Base-by-base conservation (phyloP, 2,329 filamentous ascomycete genomes). In the Aspergillus sp. region DNA sequence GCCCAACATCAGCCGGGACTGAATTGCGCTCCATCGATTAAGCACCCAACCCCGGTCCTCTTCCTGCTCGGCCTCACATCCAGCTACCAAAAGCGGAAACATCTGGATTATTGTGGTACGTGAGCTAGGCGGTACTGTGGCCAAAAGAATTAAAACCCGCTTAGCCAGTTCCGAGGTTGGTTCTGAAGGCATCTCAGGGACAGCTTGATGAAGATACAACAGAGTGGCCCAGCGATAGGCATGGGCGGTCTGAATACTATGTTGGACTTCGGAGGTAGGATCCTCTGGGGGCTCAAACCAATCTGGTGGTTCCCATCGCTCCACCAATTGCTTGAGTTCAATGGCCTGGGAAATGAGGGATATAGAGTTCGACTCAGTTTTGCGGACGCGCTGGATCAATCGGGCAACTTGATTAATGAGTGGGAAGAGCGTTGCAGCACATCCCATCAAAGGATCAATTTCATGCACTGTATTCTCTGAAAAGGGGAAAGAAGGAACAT, bases 391-490 rank as follows among this genome's bases (percentile, higher is more conserved):
- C 54, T 86, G 82, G n/a, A 89, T 84, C 3, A 90, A 77, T 59
- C 84, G 84, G 3, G 86, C 87, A 21, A 86, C 86, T 19, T 82
- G 81, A 11, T 87, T 85, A 59, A 90, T 88, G 1, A 89, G 75
- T 1, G 87, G 88, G 65, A 90, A 90, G 0, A 90, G 77, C 0
- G 85, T 86, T 33, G 80, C 78, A 6, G 87, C 87, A 64, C 86
- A 88, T 11, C 88, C 88, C 85, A 90, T 87, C 31, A 90, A 72
- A 4, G 87, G 87, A 70, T 90, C 88, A n/a, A 90, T 79, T 57
- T 86, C 80, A 21, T 83, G 75, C 56, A 84, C 77, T 59, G 69
- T 75, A 68, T 70, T 74, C 54, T 68, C 75, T 5, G 79, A 76
- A 23, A 75, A 70, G 31, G 75, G 73, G n/a, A 77, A 72, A 21